Conservation (phyloP, 208 protist species). For the Leishmania mexicana region DNA sequence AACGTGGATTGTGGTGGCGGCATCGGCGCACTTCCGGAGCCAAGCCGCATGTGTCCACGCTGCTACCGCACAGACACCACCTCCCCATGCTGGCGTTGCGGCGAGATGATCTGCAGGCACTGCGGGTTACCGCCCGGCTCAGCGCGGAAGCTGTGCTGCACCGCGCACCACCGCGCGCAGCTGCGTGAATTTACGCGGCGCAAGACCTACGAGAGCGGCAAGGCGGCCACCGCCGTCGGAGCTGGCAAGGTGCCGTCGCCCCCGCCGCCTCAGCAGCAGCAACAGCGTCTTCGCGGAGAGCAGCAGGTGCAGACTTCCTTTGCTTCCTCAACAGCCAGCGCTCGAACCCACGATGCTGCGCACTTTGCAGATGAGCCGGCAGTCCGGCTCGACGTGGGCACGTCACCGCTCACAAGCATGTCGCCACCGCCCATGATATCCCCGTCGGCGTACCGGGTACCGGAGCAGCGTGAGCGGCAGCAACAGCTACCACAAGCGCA, state of each 20-base stretch:
- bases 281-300: conserved; percentile 6
- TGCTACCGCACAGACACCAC: conserved; percentile 55
- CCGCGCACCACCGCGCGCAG: conserved; percentile 36
- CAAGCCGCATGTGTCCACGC: conserved; percentile 32
- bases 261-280: conserved; percentile 1
- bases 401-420: conserved; percentile 14
- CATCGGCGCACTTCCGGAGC: conserved; percentile 19
- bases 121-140: conserved; percentile 38
- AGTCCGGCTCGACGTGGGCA: conserved; percentile 15
- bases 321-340: background rate
- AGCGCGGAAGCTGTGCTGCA: conserved; percentile 38
- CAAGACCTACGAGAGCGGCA: conserved; percentile 4
- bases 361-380: background rate
- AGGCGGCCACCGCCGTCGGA: background rate
- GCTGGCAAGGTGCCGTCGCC: background rate
- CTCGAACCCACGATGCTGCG: background rate
- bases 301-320: conserved; percentile 34
- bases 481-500: background rate
- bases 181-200: conserved; percentile 16
- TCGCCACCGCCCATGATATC: conserved; percentile 14
- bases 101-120: conserved; percentile 54
- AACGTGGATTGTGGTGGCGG: background rate
- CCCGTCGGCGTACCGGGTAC: conserved; percentile 19
- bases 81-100: conserved; percentile 48
- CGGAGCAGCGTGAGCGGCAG: background rate